Evolutionary conservation across 2,329 filamentous ascomycete genomes (phyloP).

Genomic region (Penicillium sp.): DNA sequence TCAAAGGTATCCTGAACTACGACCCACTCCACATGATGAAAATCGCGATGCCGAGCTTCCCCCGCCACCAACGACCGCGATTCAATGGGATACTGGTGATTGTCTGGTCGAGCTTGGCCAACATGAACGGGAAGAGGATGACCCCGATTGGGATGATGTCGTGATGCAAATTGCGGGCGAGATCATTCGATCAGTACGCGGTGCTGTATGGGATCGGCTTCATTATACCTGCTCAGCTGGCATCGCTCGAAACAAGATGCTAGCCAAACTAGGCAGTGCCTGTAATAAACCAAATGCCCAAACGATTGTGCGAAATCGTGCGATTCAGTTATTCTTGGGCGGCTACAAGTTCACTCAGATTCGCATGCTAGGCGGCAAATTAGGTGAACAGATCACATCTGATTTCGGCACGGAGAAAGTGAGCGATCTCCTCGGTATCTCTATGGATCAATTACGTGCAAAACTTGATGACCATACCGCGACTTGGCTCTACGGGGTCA

Average conservation of each 20-base stretch:
- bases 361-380: constrained; percentile 89
- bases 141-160: constrained; percentile 97
- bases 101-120: constrained; percentile 79
- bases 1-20: constrained; percentile 75
- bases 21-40: constrained; percentile 57
- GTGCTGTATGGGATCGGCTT: constrained; percentile 68
- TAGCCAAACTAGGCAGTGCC: constrained; percentile 89
- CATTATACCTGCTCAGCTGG: constrained; percentile 92
- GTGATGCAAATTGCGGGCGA: constrained; percentile 85
- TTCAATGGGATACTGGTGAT: constrained; percentile 80
- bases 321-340: constrained; percentile 75
- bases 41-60: constrained; percentile 67
- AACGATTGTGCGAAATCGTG: constrained; percentile 88
- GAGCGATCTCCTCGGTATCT: constrained; percentile 71
- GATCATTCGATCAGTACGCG: constrained; percentile 77
- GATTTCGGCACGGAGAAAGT: constrained; percentile 81
- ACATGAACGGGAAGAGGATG: constrained; percentile 71
- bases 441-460: constrained; percentile 75
- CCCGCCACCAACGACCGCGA: constrained; percentile 69
- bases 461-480: constrained; percentile 84
- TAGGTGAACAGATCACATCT: constrained; percentile 84
- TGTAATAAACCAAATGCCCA: constrained; percentile 94
- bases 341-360: constrained; percentile 95
- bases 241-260: constrained; percentile 88
- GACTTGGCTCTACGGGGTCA: constrained; percentile 79